Base-by-base conservation (phyloP, 2,329 filamentous ascomycete genomes). In the Fusarium subtropicale region DNA sequence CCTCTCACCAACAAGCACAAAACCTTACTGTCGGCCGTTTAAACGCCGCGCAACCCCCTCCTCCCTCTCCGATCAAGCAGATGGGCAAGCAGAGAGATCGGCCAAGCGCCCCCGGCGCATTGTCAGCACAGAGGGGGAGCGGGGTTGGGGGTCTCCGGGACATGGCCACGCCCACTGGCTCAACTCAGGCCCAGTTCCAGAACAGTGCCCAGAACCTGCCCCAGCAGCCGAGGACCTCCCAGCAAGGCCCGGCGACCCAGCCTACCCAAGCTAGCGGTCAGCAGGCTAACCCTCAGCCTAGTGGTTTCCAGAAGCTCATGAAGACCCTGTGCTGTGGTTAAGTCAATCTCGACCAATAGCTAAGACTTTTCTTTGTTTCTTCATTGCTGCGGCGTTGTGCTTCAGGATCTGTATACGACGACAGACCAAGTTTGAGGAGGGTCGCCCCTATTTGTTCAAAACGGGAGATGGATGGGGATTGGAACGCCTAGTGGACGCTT, bases 161-260 rank as follows among this genome's bases (percentile, higher is more conserved):
- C 79, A 88, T 91, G 80, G 88, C 89, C 77, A 95, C 94, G 71
- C 92, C 94, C 74, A 91, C 94, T 78, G 93, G 92, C 75, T 97
- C 93, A 78, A 97, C 93, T 70, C 93, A 97, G 81, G 95, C 95
- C 72, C 95, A 97, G 79, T 97, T 97, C 86, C 94, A 97, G 84
- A 95, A 93, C 86, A 97, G 93, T 83, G 92, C 92, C 77, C 92
- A 93, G 79, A 96, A 97, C 80, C 87, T 97, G 71, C 88, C 91
- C 51, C 89, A 88, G 74, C 88, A 87, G 75, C 89, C 87, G 76
- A 85, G 86, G 69, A 86, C 87, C 77, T 87, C 86, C 65, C 84
- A 86, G 66, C 88, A 90, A 76, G 84, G 86, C 61, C 87, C 85
- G 63, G 84, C 89, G 83, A 86, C 84, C 47, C 78, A 78, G 54